Base-by-base conservation (phyloP, 169 alveolate species). In the Neospora caninum region DNA sequence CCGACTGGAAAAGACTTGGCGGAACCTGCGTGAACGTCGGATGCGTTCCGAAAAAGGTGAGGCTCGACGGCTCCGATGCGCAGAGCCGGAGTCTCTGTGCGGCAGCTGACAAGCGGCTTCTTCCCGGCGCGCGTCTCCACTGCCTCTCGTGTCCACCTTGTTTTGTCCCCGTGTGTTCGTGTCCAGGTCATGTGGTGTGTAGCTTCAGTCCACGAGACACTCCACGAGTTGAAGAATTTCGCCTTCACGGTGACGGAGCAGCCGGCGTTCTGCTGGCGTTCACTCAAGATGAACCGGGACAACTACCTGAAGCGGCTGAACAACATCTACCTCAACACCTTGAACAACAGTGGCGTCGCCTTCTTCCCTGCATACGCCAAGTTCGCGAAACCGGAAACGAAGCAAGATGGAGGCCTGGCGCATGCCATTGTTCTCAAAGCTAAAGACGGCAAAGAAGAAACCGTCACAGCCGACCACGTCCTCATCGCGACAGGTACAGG, bases 21-120 rank as follows among this genome's bases (percentile, higher is more conserved):
- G 99, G 99, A 25, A 99, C 99, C 18, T 99, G 99, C 93, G 99
- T 99, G 25, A 99, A 99, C 95, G 99, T 99, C 16, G 99, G 99
- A 29, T 99, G 99, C 94, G 99, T 99, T 43, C 99, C 99, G 29
- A 99, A 99, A 96, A 99, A 99, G 95, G 86, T n/a, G n/a, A n/a
- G 86, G 1, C 1, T 78, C 41, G n/a, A 64, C 73, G n/a, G n/a
- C n/a, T 6, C 34, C 7, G 31, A 64, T 64, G 73, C 13, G 58
- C 58, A 49, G 58, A 49, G n/a, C n/a, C n/a, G n/a, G n/a, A n/a
- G n/a, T n/a, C n/a, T n/a, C n/a, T n/a, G n/a, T n/a, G n/a, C n/a
- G n/a, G n/a, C n/a, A n/a, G n/a, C n/a, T n/a, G n/a, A n/a, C n/a
- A n/a, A n/a, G n/a, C n/a, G n/a, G n/a, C 58, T 49, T 49, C 58